phyloP scores from a whole-genome alignment of 1,284 basidiomycete species.

The Trichosporon ovoides region DNA sequence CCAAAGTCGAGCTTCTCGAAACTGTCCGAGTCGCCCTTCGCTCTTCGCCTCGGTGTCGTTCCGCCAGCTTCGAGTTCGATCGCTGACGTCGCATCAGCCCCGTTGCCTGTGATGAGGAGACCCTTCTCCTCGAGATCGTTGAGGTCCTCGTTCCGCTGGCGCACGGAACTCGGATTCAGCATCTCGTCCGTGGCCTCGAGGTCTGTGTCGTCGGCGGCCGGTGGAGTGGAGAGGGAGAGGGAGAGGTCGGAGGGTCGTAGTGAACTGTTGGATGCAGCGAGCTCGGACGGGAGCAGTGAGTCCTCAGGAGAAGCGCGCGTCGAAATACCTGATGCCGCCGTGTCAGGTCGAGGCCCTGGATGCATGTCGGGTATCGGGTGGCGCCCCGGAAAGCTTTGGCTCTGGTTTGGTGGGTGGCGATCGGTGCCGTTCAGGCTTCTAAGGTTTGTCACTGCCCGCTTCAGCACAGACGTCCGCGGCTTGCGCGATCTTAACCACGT shows the following conservation, averaged over 20 bases:
- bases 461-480: neutral
- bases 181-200: slow-evolving; percentile 9
- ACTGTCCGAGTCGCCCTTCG: neutral
- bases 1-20: slow-evolving; percentile 30
- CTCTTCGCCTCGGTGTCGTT: neutral
- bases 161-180: slow-evolving; percentile 15
- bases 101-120: slow-evolving; percentile 21
- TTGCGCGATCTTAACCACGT: neutral
- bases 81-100: neutral
- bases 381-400: neutral
- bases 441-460: neutral
- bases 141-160: slow-evolving; percentile 39
- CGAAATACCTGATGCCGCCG: neutral
- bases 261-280: too few species aligned
- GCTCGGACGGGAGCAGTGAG: too few species aligned
- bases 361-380: neutral
- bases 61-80: neutral
- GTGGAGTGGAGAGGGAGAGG: neutral
- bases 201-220: neutral
- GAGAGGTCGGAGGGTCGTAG: neutral
- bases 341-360: neutral
- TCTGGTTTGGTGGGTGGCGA: neutral
- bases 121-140: slow-evolving; percentile 43
- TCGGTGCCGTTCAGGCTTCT: neutral
- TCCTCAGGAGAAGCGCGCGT: too few species aligned